phyloP scores from a whole-genome alignment of 176 grass and related monocot species.

The Cenchrus americanus region DNA sequence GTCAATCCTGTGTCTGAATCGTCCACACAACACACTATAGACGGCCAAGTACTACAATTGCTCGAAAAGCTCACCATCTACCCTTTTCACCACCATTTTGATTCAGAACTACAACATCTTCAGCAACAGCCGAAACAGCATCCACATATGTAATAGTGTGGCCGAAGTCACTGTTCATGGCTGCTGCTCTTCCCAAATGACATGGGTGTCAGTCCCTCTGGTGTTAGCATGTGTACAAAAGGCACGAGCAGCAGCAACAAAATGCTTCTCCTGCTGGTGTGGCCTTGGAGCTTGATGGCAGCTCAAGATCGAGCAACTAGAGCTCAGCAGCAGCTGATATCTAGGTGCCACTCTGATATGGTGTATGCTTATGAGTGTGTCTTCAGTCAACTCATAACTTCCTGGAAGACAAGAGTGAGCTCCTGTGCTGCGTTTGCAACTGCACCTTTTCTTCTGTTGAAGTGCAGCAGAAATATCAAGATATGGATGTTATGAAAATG shows the following conservation, averaged over 20 bases:
- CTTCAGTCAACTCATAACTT: slow-evolving; percentile 72
- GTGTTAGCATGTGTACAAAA: slow-evolving; percentile 57
- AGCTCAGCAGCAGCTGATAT: slow-evolving; percentile 20
- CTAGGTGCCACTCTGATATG: slow-evolving; percentile 27
- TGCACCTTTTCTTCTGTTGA: slow-evolving; percentile 84
- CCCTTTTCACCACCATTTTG: slow-evolving; percentile 2
- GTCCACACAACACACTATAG: slow-evolving; percentile 33
- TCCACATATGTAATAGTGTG: neutral
- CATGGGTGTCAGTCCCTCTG: slow-evolving; percentile 29
- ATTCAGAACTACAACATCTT: neutral
- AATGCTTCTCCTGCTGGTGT: slow-evolving; percentile 34
- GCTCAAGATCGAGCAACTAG: slow-evolving; percentile 1
- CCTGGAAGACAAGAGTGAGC: slow-evolving; percentile 84
- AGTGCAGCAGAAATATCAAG: slow-evolving; percentile 33
- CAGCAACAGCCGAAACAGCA: neutral
- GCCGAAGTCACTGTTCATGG: slow-evolving; percentile 17
- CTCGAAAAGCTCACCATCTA: neutral
- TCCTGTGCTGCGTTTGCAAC: slow-evolving; percentile 83
- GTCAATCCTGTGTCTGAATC: slow-evolving; percentile 14
- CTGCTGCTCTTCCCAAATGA: slow-evolving; percentile 37
- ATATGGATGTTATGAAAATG: slow-evolving; percentile 23
- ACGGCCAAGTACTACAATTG: slow-evolving; percentile 17
- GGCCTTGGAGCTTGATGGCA: slow-evolving; percentile 26
- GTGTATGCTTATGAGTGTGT: slow-evolving; percentile 37
- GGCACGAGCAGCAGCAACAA: slow-evolving; percentile 22